Evolutionary conservation across 352 stramenopile genomes (phyloP).

Genomic region (Phytophthora multivora): DNA sequence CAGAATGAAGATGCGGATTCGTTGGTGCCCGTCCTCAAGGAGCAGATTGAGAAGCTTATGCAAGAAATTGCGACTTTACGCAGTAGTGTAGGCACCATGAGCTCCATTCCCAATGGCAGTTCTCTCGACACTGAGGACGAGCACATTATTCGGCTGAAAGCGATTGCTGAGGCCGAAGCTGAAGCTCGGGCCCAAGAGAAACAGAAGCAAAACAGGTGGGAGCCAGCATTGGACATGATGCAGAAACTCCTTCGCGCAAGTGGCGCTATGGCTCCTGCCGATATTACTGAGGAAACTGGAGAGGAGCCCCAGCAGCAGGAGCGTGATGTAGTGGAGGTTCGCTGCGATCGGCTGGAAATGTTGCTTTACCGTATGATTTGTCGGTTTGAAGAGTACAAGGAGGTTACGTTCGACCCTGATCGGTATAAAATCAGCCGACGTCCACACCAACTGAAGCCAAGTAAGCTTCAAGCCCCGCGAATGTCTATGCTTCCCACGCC

Average conservation of each 20-base stretch:
- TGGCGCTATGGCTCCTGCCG: conserved; percentile 46
- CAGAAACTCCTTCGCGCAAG: conserved; percentile 68
- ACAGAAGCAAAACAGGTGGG: conserved; percentile 70
- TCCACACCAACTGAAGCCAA: conserved; percentile 29
- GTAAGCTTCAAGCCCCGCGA: conserved; percentile 48
- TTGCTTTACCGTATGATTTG: conserved; percentile 88
- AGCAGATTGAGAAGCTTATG: conserved; percentile 73
- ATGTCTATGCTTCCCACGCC: conserved; percentile 43
- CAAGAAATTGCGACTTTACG: conserved; percentile 58
- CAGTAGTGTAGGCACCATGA: conserved; percentile 6
- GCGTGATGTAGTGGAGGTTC: conserved; percentile 49
- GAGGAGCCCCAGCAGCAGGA: conserved; percentile 32
- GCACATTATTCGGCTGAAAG: conserved; percentile 29
- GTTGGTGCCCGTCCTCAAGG: conserved; percentile 72
- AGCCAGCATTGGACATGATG: conserved; percentile 83
- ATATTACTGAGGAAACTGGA: conserved; percentile 43
- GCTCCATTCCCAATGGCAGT: conserved; percentile 14
- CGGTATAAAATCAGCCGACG: conserved; percentile 31
- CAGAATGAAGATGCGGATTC: conserved; percentile 86
- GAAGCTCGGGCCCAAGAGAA: conserved; percentile 31
- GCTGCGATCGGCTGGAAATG: conserved; percentile 81
- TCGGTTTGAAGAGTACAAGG: conserved; percentile 84
- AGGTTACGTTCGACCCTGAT: conserved; percentile 58
- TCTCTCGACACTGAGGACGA: conserved; percentile 17
- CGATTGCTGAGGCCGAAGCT: conserved; percentile 30